These are phyloP conservation scores for Colletotrichum chrysophilum DNA, from an alignment of 2,329 filamentous ascomycete genomes.

Conservation along the genomic window DNA sequence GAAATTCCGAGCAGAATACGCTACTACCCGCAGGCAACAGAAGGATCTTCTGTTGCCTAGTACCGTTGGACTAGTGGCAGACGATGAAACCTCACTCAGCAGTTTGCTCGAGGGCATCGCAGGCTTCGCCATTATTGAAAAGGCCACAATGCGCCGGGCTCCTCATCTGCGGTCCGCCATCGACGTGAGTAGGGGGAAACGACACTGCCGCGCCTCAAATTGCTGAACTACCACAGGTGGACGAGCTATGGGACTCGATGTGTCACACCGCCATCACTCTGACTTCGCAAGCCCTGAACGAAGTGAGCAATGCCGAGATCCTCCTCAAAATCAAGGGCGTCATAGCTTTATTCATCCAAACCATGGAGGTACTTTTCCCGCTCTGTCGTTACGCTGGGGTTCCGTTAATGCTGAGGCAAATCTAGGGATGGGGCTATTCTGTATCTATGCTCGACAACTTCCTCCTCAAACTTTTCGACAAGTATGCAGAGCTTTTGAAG, in stretches of 20 bases:
- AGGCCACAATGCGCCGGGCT: constrained; percentile 86
- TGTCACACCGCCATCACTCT: constrained; percentile 85
- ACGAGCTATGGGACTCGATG: constrained; percentile 98
- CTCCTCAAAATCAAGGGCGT: constrained; percentile 95
- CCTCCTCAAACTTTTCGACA: constrained; percentile 87
- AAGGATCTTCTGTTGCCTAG: constrained; percentile 87
- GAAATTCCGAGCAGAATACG: constrained; percentile 89
- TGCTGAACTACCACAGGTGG: constrained; percentile 64
- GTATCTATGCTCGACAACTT: constrained; percentile 83
- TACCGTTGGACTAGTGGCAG: constrained; percentile 77
- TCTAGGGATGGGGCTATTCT: constrained; percentile 85
- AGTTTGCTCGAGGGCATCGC: constrained; percentile 92
- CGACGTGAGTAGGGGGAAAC: constrained; percentile 66
- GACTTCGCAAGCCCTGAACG: constrained; percentile 78
- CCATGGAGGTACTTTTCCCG: constrained; percentile 78
- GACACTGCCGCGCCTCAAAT: not conserved
- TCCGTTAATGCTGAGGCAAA: constrained; percentile 13
- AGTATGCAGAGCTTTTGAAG: constrained; percentile 91
- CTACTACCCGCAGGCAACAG: constrained; percentile 86
- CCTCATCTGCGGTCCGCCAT: constrained; percentile 81
- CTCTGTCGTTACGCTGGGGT: not conserved
- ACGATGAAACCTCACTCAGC: constrained; percentile 86
- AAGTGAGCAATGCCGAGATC: constrained; percentile 86
- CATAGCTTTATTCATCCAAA: constrained; percentile 93
- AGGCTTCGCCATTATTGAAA: constrained; percentile 96